Evolutionary conservation across 2,329 filamentous ascomycete species (phyloP).

Genomic region (Cucurbitaria berberidis): DNA sequence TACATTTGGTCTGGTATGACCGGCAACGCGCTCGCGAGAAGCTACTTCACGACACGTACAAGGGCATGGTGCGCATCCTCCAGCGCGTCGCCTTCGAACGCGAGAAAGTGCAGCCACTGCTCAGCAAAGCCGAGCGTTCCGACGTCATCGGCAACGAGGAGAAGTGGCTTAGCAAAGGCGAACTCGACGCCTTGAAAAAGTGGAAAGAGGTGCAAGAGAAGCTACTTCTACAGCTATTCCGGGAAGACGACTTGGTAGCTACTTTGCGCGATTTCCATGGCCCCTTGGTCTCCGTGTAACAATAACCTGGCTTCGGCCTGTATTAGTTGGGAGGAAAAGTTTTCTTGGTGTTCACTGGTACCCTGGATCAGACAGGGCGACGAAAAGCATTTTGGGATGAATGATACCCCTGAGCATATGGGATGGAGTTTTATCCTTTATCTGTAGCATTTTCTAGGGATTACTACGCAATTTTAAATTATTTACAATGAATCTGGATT

Average conservation of each 20-base stretch:
- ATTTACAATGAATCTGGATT: too few species aligned
- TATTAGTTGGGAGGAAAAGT: not conserved
- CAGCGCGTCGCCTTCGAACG: constrained; percentile 81
- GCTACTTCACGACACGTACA: constrained; percentile 83
- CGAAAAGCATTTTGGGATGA: constrained; percentile 14
- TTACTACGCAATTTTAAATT: too few species aligned
- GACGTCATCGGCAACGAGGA: constrained; percentile 87
- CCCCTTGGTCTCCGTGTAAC: constrained; percentile 33
- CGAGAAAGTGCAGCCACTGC: constrained; percentile 71
- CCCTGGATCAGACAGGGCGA: not conserved
- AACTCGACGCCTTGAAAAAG: constrained; percentile 71
- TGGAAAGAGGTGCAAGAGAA: constrained; percentile 70
- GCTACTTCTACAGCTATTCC: constrained; percentile 77
- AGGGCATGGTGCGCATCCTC: constrained; percentile 83
- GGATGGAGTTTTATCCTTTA: constrained; percentile 9
- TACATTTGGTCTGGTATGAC: constrained; percentile 94
- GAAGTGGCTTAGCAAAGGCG: constrained; percentile 75
- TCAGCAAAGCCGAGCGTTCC: constrained; percentile 81
- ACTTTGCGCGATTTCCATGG: constrained; percentile 71
- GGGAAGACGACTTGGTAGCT: constrained; percentile 84
- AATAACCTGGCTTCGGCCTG: not conserved
- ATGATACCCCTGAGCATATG: constrained; percentile 18
- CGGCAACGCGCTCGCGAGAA: constrained; percentile 71
- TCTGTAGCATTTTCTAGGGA: too few species aligned
- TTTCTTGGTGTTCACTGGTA: constrained; percentile 1